Evolutionary conservation across 2,329 filamentous ascomycete genomes (phyloP).

Genomic region (Cercospora sp.): DNA sequence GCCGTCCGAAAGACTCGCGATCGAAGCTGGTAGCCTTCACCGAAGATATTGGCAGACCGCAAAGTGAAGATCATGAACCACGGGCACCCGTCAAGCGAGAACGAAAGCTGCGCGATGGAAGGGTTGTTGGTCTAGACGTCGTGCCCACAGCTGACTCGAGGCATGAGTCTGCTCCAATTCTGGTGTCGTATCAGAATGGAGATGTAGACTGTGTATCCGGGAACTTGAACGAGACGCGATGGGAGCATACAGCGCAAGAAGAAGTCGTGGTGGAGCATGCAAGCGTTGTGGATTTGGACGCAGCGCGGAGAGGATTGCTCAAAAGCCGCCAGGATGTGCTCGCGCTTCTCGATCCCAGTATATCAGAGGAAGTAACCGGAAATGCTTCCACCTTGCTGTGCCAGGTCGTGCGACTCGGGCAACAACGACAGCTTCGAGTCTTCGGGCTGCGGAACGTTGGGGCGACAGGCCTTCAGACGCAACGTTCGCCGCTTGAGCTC

Average conservation of each 20-base stretch:
- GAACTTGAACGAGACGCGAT: constrained; percentile 33
- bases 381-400: constrained; percentile 25
- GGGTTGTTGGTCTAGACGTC: constrained; percentile 30
- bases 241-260: constrained; percentile 31
- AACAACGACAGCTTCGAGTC: constrained; percentile 22
- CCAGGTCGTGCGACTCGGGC: constrained; percentile 22
- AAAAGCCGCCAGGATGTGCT: constrained; percentile 48
- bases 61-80: constrained; percentile 32
- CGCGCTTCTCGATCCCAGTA: constrained; percentile 39
- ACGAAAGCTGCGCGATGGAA: constrained; percentile 37
- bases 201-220: constrained; percentile 35
- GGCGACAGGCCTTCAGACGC: constrained; percentile 18
- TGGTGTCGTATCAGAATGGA: constrained; percentile 37
- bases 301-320: constrained; percentile 47
- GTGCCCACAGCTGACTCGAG: constrained; percentile 17
- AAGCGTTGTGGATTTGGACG: constrained; percentile 36
- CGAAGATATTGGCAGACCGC: constrained; percentile 46
- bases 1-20: constrained; percentile 49
- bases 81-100: constrained; percentile 34
- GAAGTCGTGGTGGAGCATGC: constrained; percentile 31
- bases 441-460: constrained; percentile 23
- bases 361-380: not conserved
- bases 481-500: constrained; percentile 22
- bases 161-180: constrained; percentile 18
- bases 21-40: constrained; percentile 57